These are phyloP conservation scores for Myochromella boudieri DNA, from an alignment of 768 basidiomycete genomes.

Conservation along the genomic window DNA sequence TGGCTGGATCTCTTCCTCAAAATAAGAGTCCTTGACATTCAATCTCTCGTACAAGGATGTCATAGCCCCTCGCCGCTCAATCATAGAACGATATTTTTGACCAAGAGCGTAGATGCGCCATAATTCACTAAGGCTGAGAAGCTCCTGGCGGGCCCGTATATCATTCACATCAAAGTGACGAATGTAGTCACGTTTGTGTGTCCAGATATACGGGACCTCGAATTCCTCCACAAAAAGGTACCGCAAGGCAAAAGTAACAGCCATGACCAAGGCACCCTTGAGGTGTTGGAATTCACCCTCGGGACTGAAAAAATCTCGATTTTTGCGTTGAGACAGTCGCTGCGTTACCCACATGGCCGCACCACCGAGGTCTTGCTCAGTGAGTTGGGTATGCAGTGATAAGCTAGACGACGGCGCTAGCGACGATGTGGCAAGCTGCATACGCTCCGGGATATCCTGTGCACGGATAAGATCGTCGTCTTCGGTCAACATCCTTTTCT, in stretches of 20 bases:
- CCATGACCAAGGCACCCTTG: constrained; percentile 67
- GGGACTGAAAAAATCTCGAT: constrained; percentile 67
- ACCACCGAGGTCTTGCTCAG: constrained; percentile 70
- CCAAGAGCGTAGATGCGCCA: constrained; percentile 93
- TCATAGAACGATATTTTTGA: constrained; percentile 84
- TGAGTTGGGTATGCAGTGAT: constrained; percentile 60
- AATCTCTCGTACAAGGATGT: constrained; percentile 66
- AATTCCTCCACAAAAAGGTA: constrained; percentile 86
- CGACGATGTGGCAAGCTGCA: constrained; percentile 87
- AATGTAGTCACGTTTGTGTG: constrained; percentile 90
- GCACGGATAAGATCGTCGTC: constrained; percentile 91
- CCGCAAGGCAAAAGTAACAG: constrained; percentile 76
- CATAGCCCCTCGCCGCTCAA: constrained; percentile 70
- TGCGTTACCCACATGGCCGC: constrained; percentile 90
- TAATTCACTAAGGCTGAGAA: constrained; percentile 76
- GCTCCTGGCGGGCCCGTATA: constrained; percentile 59
- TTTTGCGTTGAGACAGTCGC: constrained; percentile 71
- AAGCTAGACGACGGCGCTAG: constrained; percentile 66
- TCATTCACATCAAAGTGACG: constrained; percentile 74
- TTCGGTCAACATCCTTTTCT: constrained; percentile 83
- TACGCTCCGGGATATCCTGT: constrained; percentile 91
- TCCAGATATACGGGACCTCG: constrained; percentile 95
- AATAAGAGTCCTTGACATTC: constrained; percentile 71
- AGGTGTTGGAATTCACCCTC: constrained; percentile 61
- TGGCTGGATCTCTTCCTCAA: constrained; percentile 64